Base-by-base conservation (phyloP, 768 basidiomycete genomes). In the Xerocomus potaroensis region DNA sequence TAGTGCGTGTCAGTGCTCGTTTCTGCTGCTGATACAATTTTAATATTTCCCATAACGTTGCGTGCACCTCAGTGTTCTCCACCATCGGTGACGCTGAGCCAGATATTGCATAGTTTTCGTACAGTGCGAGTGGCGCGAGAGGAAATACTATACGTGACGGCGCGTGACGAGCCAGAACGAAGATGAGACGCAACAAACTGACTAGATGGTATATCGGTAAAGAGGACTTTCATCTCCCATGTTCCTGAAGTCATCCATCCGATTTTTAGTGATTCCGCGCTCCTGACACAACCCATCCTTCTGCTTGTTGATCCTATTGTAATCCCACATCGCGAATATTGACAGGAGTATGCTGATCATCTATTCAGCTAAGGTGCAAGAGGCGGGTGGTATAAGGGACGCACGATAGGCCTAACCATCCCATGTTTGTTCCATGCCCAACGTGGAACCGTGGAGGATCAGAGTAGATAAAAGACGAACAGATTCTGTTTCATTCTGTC, bases 221-320 rank as follows among this genome's bases (percentile, higher is more conserved):
- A 79, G 59, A 24, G 78, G 78, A 39, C 72, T 74, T 31, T 69
- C 66, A 49, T 74, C 74, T 2, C 75, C 77, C 56, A 78, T 60
- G 6, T 75, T 65, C 23, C 52, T 59, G 50, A 72, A 77, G 32
- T 73, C 68, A n/a, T 63, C 62, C 37, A 55, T 59, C 30, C 63
- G 60, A 35, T 59, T 65, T 9, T 63, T 59, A 14, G 68, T 64
- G 36, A 79, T 73, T 3, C 68, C 67, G 37, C 74, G 68, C 4
- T 62, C 63, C 5, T 55, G 55, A 44, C 77, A 79, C 6, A 58
- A 54, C 4, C 60, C 69, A 38, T 71, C 69, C 43, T 76, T 78
- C 41, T 61, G 50, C 54, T 71, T 71, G 57, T 79, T 80, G 14
- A 77, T 58, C 33, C 71, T 56, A 2, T 59, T 58, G 52, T 72